Evolutionary conservation across 805 yeast species (phyloP).

Genomic region (Metschnikowia continentalis): DNA sequence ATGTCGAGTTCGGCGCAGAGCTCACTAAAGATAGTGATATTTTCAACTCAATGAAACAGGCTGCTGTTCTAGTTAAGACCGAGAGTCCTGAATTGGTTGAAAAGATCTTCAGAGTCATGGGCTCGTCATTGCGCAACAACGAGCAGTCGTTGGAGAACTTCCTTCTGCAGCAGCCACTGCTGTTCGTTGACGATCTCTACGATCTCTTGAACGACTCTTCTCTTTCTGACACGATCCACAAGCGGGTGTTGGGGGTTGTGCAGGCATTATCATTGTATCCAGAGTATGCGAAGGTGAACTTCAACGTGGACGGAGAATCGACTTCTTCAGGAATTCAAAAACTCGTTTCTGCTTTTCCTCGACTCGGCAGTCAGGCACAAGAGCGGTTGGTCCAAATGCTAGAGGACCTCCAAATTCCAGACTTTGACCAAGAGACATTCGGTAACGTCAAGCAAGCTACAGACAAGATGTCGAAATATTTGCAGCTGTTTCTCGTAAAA

Average conservation of each 20-base stretch:
- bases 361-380: conserved; percentile 27
- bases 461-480: conserved; percentile 29
- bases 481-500: conserved; percentile 31
- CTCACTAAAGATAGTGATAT: conserved; percentile 35
- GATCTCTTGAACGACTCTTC: conserved; percentile 15
- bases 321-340: conserved; percentile 19
- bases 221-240: conserved; percentile 34
- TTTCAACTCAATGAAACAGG: conserved; percentile 27
- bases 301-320: conserved; percentile 15
- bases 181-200: conserved; percentile 21
- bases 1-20: conserved; percentile 54
- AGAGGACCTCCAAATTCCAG: conserved; percentile 36
- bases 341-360: conserved; percentile 26
- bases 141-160: conserved; percentile 50
- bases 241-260: conserved; percentile 49
- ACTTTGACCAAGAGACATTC: not conserved
- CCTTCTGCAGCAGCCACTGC: conserved; percentile 17
- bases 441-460: conserved; percentile 20
- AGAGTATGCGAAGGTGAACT: conserved; percentile 28
- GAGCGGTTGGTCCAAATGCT: conserved; percentile 43
- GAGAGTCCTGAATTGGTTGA: conserved; percentile 39
- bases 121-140: conserved; percentile 71
- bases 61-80: conserved; percentile 15
- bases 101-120: conserved; percentile 53
- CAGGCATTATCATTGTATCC: conserved; percentile 41